Evolutionary conservation across 345 rosid species (phyloP).

Genomic region (Turritis glabra): DNA sequence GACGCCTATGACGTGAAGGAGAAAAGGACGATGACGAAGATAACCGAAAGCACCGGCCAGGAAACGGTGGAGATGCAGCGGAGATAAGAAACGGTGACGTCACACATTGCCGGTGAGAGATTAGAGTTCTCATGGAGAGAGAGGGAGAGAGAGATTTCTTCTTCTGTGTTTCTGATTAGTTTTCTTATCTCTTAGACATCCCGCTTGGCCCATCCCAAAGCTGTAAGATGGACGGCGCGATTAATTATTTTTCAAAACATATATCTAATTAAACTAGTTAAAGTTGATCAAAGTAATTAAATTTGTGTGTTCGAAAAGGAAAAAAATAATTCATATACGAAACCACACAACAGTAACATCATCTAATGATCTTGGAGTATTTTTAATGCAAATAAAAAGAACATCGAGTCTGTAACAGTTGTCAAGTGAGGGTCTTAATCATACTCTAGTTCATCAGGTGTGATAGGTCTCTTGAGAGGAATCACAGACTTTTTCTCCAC

Average conservation of each 20-base stretch:
- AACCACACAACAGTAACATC: not conserved
- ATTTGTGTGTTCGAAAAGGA: not conserved
- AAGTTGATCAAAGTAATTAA: not conserved
- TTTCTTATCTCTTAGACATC: conserved; percentile 39
- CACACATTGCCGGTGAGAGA: conserved; percentile 35
- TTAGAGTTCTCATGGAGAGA: conserved; percentile 32
- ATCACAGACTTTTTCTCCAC: conserved; percentile 81
- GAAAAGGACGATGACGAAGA: conserved; percentile 9
- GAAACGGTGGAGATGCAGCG: conserved; percentile 18
- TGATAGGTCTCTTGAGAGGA: conserved; percentile 84
- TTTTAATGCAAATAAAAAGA: not conserved
- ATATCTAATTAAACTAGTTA: not conserved
- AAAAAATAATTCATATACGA: not conserved
- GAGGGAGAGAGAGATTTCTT: conserved; percentile 2
- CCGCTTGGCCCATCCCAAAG: conserved; percentile 19
- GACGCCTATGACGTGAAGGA: conserved; percentile 27
- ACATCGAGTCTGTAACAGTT: not conserved
- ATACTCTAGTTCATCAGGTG: conserved; percentile 91
- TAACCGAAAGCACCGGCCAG: conserved; percentile 8
- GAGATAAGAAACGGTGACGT: conserved; percentile 37
- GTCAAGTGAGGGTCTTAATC: conserved; percentile 44
- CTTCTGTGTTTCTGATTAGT: conserved; percentile 39
- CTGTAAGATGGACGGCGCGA: conserved; percentile 28
- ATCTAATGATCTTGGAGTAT: not conserved
- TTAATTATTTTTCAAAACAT: not conserved